Conservation (phyloP, 2,329 filamentous ascomycete genomes). For the Aureobasidium sp. region DNA sequence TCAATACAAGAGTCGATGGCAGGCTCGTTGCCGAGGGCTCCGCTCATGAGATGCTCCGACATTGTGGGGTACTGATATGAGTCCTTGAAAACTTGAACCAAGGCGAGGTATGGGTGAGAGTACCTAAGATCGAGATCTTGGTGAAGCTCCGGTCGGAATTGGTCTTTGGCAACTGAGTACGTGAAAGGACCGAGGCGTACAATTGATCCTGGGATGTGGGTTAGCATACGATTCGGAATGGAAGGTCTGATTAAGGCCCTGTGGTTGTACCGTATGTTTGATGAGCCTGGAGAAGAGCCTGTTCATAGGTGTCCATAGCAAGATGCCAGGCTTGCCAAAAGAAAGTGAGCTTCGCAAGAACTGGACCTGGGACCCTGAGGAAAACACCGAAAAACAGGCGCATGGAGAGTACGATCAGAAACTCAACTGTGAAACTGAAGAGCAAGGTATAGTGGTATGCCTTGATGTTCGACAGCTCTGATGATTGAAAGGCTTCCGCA, state of each 20-base stretch:
- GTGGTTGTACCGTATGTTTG: conserved; percentile 11
- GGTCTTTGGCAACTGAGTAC: conserved; percentile 4
- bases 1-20: conserved; percentile 17
- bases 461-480: neutral
- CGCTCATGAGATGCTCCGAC: conserved; percentile 15
- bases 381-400: neutral
- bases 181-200: conserved; percentile 17
- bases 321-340: conserved; percentile 18
- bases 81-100: neutral
- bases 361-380: conserved; percentile 15
- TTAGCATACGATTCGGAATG: neutral
- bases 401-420: neutral
- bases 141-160: neutral
- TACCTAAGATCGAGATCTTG: neutral
- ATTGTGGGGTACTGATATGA: neutral
- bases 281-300: conserved; percentile 16
- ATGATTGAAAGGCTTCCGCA: neutral
- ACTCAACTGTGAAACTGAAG: neutral
- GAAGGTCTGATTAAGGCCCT: neutral
- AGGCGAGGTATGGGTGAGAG: neutral
- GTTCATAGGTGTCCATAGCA: conserved; percentile 16
- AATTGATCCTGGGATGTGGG: neutral
- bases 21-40: conserved; percentile 15
- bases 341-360: conserved; percentile 17
- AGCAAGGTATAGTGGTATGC: neutral